Evolutionary conservation across 805 yeast species (phyloP).

Genomic region (Wickerhamiella shivajii): DNA sequence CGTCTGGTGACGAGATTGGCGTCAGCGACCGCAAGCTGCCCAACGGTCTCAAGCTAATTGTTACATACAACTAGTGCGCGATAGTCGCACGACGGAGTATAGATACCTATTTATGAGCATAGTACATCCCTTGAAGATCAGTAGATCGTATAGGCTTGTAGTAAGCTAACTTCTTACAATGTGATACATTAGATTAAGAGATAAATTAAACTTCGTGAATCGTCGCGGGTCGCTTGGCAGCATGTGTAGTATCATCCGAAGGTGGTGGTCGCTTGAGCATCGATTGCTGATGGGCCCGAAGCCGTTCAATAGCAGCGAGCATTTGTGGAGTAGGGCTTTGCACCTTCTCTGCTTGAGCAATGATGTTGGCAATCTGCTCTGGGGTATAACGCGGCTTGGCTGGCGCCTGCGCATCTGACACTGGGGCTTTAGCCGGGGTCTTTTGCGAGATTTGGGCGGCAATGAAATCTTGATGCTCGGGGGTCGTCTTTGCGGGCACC

Average conservation of each 20-base stretch:
- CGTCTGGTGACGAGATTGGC: conserved; percentile 34
- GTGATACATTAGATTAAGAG: no score
- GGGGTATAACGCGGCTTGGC: conserved; percentile 18
- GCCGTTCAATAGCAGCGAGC: conserved; percentile 24
- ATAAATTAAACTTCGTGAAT: conserved; percentile 6
- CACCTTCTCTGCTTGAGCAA: conserved; percentile 26
- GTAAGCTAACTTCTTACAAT: no score
- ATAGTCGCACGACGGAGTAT: no score
- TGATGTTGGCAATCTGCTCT: conserved; percentile 23
- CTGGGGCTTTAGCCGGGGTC: conserved; percentile 8
- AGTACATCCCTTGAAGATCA: no score
- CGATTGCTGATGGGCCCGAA: conserved; percentile 22
- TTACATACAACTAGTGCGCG: no score
- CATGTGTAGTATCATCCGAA: neutral
- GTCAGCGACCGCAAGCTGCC: conserved; percentile 41
- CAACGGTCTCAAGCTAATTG: conserved; percentile 5
- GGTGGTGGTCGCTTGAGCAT: conserved; percentile 15
- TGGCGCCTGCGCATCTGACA: conserved; percentile 8
- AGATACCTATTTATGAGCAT: no score
- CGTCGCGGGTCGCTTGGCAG: conserved; percentile 6
- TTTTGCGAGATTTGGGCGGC: no score
- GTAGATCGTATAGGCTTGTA: no score
- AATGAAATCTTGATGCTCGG: no score
- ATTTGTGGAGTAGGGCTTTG: conserved; percentile 25
- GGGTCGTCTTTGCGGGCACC: conserved; percentile 7